Evolutionary conservation across 2,329 filamentous ascomycete genomes (phyloP), one percentile per base, ranked within the genome.

Genomic region (Coccinonectria pachysandricola): DNA sequence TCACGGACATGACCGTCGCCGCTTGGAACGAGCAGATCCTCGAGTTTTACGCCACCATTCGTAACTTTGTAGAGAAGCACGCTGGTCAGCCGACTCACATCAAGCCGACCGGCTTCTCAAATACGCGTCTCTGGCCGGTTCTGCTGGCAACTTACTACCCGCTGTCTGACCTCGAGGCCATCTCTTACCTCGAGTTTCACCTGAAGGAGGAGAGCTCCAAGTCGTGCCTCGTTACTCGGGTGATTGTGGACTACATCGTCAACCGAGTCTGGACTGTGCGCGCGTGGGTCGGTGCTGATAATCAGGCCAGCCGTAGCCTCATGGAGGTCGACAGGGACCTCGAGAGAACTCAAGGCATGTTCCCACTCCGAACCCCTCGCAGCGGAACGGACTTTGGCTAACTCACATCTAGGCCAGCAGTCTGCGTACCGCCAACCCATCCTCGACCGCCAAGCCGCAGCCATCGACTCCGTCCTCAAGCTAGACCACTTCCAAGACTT

Each of bases 211-310:
- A 51, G 17, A 53, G 54, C 29, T 49, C 54, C 24, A 60, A 60
- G 40, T 50, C 52, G 3, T 61, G 57, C 34, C 48, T 62, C n/a
- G 53, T 62, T 10, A 59, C 58, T 3, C 52, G 58, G 6, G 48
- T 60, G 32, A 49, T 60, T 12, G 49, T 61, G 15, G 57, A 61
- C 39, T 60, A 55, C 28, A 47, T 62, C 20, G 56, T 61, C 28
- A 56, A 57, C 32, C 47, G 55, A 3, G 52, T 60, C 19, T 59
- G 58, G 54, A 50, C 52, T 2, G 49, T 53, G 5, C 45, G 47
- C 16, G 56, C 56, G 5, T 62, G 58, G 58, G 46, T 46, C 26
- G 54, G 54, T 12, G 51, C 53, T 5, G 54, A 58, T 28, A 35
- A 33, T 10, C 47, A 56, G 18, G 44, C 49, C n/a, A 51, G 50